Conservation (phyloP, 1,139 yeast genomes). For the Taphrina confusa region DNA sequence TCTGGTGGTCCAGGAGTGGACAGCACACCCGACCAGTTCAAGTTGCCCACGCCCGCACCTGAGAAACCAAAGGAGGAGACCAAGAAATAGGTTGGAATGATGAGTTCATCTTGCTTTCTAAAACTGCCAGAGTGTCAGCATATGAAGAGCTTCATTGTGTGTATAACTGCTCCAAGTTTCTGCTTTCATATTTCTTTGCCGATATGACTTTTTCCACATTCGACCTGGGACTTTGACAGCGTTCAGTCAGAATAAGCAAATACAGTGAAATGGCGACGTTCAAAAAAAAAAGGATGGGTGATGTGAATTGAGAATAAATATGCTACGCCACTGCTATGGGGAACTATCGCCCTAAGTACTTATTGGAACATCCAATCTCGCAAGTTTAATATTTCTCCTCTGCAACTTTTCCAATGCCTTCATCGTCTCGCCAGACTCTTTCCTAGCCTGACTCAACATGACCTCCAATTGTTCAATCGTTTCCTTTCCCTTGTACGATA, state of each 20-base stretch:
- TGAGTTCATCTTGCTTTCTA: too few species aligned
- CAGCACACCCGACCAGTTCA: constrained; percentile 75
- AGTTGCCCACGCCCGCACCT: constrained; percentile 79
- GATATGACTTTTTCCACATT: too few species aligned
- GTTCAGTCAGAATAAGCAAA: too few species aligned
- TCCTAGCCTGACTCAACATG: constrained; percentile 36
- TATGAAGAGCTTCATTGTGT: too few species aligned
- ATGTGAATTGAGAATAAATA: too few species aligned
- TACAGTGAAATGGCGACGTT: too few species aligned
- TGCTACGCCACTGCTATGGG: too few species aligned
- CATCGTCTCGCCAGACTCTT: constrained; percentile 36
- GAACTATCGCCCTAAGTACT: neutral
- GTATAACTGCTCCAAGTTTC: too few species aligned
- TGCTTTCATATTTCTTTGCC: too few species aligned
- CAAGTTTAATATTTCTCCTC: constrained; percentile 35
- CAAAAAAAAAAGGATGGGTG: too few species aligned
- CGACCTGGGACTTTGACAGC: too few species aligned
- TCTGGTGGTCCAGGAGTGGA: constrained; percentile 88
- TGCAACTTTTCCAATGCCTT: constrained; percentile 38
- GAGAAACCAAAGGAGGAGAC: constrained; percentile 52
- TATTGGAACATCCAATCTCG: constrained; percentile 11
- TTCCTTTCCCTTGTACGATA: constrained; percentile 20
- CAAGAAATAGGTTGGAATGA: constrained; percentile 45
- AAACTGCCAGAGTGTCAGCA: too few species aligned
- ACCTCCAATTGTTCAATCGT: constrained; percentile 38